Evolutionary conservation across 1,139 yeast genomes (phyloP).

Genomic region (Nakaseomyces nivariensis): DNA sequence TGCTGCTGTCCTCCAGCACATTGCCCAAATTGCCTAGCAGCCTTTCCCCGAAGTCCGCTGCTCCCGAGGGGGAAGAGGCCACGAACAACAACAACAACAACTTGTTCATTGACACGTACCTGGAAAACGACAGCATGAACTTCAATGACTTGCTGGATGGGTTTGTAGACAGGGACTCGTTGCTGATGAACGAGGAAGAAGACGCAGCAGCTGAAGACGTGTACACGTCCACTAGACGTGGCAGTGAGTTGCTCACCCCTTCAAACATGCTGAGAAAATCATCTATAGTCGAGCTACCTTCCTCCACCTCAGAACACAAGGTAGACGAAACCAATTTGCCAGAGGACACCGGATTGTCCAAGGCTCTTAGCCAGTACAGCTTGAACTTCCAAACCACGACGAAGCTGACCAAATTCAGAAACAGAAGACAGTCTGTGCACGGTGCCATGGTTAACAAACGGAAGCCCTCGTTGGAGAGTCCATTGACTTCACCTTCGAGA

Average conservation of each 20-base stretch:
- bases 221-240: not conserved
- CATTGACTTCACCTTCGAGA: slow-evolving; percentile 1
- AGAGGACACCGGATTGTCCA: slow-evolving; percentile 8
- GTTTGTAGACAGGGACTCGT: not conserved
- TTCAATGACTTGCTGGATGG: not conserved
- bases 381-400: not conserved
- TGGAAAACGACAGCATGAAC: not conserved
- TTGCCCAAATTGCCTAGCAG: slow-evolving; percentile 2
- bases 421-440: slow-evolving; percentile 2
- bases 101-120: not conserved
- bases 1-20: not conserved
- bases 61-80: not conserved
- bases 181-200: not conserved
- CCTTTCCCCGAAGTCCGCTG: not conserved
- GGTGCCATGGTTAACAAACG: not conserved
- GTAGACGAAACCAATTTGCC: too few species aligned
- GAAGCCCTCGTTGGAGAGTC: not conserved
- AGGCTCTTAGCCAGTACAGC: slow-evolving; percentile 20
- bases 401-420: slow-evolving; percentile 1
- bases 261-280: not conserved
- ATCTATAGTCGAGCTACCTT: not conserved
- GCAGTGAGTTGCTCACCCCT: not conserved
- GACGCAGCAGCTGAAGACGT: not conserved
- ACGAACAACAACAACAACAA: not conserved
- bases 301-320: not conserved